Conservation (phyloP, 2,329 filamentous ascomycete species). For the Akanthomyces lecanii region DNA sequence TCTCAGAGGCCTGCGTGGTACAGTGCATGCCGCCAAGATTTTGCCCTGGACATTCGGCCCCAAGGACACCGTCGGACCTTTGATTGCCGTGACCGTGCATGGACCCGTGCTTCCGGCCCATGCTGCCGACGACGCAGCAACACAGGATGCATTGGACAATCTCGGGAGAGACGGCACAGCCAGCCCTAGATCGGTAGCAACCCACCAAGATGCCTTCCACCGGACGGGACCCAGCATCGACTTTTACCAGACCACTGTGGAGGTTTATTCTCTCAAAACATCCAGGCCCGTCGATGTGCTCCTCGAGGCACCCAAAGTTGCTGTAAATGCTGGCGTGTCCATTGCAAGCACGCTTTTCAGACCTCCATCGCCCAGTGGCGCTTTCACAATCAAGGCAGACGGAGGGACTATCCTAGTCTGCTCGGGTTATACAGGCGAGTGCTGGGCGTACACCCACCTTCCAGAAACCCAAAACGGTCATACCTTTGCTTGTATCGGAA, state of each 20-base stretch:
- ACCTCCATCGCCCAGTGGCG: slow-evolving; percentile 65
- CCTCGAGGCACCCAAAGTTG: slow-evolving; percentile 62
- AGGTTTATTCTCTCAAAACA: slow-evolving; percentile 81
- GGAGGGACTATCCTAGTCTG: slow-evolving; percentile 68
- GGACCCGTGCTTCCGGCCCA: slow-evolving; percentile 58
- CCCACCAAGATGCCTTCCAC: slow-evolving; percentile 34
- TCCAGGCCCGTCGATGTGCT: slow-evolving; percentile 68
- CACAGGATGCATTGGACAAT: slow-evolving; percentile 36
- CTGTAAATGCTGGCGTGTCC: slow-evolving; percentile 51
- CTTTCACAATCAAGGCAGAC: slow-evolving; percentile 69
- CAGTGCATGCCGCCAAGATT: slow-evolving; percentile 77
- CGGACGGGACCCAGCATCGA: slow-evolving; percentile 42
- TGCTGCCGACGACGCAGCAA: slow-evolving; percentile 16
- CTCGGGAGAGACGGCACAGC: slow-evolving; percentile 39
- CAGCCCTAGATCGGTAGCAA: slow-evolving; percentile 38
- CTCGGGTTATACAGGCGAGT: slow-evolving; percentile 81
- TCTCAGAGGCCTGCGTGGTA: slow-evolving; percentile 73
- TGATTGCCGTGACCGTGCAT: slow-evolving; percentile 77
- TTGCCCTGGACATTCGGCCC: slow-evolving; percentile 63
- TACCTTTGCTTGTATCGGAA: slow-evolving; percentile 67
- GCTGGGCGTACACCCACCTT: slow-evolving; percentile 67
- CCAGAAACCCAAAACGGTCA: slow-evolving; percentile 39
- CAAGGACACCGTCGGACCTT: slow-evolving; percentile 56
- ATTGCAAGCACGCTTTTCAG: slow-evolving; percentile 61
- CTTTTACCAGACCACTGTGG: slow-evolving; percentile 80